These are phyloP conservation scores for Russula earlei DNA, from an alignment of 768 basidiomycete genomes.

Conservation along the genomic window DNA sequence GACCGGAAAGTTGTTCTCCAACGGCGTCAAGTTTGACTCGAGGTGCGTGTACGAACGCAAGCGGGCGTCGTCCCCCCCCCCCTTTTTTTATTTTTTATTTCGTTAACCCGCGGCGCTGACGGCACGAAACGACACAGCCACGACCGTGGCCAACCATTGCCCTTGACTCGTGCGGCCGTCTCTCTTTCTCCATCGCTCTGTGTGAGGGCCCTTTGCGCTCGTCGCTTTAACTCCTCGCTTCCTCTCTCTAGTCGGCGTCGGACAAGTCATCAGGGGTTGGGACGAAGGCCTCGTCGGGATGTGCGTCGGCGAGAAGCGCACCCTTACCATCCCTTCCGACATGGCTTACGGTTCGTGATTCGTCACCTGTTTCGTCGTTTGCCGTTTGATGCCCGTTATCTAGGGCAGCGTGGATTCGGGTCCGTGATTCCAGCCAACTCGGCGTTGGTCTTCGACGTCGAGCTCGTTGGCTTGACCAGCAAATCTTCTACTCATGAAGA, in stretches of 20 bases:
- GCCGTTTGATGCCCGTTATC: not conserved
- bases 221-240: not conserved
- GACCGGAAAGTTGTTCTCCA: slow-evolving; percentile 72
- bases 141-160: slow-evolving; percentile 67
- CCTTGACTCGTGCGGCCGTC: slow-evolving; percentile 56
- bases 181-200: no score
- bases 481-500: slow-evolving; percentile 37
- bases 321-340: slow-evolving; percentile 71
- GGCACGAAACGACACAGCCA: slow-evolving; percentile 30
- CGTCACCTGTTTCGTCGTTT: not conserved
- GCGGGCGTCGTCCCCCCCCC: no score
- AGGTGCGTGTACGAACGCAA: no score
- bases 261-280: slow-evolving; percentile 82
- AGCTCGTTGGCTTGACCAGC: slow-evolving; percentile 58
- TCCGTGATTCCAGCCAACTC: slow-evolving; percentile 69
- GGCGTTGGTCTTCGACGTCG: slow-evolving; percentile 79
- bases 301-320: slow-evolving; percentile 84
- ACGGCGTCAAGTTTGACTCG: slow-evolving; percentile 84
- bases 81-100: no score
- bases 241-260: slow-evolving; percentile 49
- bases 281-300: slow-evolving; percentile 75
- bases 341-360: slow-evolving; percentile 70
- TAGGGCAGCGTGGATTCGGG: slow-evolving; percentile 71
- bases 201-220: not conserved
- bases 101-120: not conserved